Evolutionary conservation across 225 moss, liverwort and hornwort genomes (phyloP), one percentile per base, ranked within the genome.

Genomic region (Climacium dendroides): DNA sequence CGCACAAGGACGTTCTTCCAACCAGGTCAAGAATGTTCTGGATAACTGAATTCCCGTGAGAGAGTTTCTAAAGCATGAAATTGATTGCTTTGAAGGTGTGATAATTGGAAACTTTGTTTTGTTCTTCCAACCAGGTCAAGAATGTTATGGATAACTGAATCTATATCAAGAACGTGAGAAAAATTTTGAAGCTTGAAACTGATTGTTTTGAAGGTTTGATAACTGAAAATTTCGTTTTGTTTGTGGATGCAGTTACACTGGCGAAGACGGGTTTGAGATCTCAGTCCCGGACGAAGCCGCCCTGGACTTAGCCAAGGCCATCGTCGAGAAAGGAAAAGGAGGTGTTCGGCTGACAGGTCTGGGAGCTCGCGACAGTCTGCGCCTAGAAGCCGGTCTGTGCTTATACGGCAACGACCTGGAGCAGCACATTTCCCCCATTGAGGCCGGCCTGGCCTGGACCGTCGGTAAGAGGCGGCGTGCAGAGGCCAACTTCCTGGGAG

Each of bases 261-360:
- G 99, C 39, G 99, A 99, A 80, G 99, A 99, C 63, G 99, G 99
- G 17, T 99, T 99, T 64, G 99, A 99, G 86, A 99, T 99, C 84
- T 99, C 99, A 6, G 96, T 94, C 19, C 95, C 94, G 12, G 86
- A 96, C n/a, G 99, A 97, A 91, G 50, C 94, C 83, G 97, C 95
- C 19, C 84, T 97, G 47, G 97, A 93, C 67, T 89, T 99, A 26
- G 87, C 94, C 20, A 96, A 91, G 90, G 94, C 93, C 34, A 94
- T 99, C 41, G 61, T 99, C 81, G 95, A 94, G 70, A 93, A 93
- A 76, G 93, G 94, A 22, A 93, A 94, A 74, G 96, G 95, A 5
- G 91, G 89, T 18, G 90, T 99, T n/a, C 97, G 99, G 28, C 26
- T 99, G 90, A 96, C 96, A 82, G 99, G 99, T 53, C 81, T 99